phyloP scores from a whole-genome alignment of 352 stramenopile genomes.

The Phytopythium oedochilum region DNA sequence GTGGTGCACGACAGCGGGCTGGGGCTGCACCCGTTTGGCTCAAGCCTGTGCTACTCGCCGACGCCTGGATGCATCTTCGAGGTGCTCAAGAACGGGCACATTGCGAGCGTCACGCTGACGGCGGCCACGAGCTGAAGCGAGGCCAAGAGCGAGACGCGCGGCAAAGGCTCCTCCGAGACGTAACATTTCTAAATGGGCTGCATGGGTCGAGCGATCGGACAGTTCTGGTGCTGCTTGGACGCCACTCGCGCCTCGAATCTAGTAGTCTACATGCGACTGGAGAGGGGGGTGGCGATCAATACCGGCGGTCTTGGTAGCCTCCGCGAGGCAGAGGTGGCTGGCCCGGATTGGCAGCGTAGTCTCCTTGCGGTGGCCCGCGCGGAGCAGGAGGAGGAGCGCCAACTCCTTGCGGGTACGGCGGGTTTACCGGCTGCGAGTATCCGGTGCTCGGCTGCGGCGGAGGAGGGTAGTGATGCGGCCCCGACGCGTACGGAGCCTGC shows the following conservation, averaged over 20 bases:
- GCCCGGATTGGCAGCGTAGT: slow-evolving; percentile 15
- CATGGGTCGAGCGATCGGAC: neutral
- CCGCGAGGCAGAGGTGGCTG: slow-evolving; percentile 30
- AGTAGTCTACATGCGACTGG: slow-evolving; percentile 27
- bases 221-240: neutral
- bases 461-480: slow-evolving; percentile 22
- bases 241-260: slow-evolving; percentile 5
- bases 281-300: slow-evolving; percentile 6
- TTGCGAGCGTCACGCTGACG: slow-evolving; percentile 68
- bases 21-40: slow-evolving; percentile 72
- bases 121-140: slow-evolving; percentile 1
- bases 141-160: neutral
- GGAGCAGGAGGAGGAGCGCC: neutral
- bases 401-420: neutral
- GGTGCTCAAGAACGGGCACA: slow-evolving; percentile 75
- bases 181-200: neutral
- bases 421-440: slow-evolving; percentile 5
- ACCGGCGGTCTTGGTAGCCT: slow-evolving; percentile 25
- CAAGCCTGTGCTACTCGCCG: slow-evolving; percentile 72
- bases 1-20: slow-evolving; percentile 77
- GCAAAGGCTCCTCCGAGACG: neutral
- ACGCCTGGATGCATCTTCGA: slow-evolving; percentile 75
- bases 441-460: slow-evolving; percentile 2
- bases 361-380: slow-evolving; percentile 11
- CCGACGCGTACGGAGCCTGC: slow-evolving; percentile 9